These are phyloP conservation scores for Trichoderma breve DNA, from an alignment of 2,329 filamentous ascomycete genomes.

Conservation along the genomic window DNA sequence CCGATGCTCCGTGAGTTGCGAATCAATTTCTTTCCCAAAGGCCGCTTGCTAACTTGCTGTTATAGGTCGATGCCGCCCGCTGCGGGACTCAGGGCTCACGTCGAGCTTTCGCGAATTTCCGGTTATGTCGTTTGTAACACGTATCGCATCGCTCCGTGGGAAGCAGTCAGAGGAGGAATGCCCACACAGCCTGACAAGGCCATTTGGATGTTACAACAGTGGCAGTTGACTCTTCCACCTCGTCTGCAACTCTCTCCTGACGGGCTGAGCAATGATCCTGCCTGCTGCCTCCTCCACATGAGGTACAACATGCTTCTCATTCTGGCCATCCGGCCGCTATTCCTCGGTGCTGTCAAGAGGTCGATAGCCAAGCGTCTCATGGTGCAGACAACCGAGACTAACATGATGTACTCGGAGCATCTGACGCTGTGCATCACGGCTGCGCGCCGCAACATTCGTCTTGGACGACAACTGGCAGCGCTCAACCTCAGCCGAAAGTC, in stretches of 20 bases:
- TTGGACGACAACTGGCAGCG: slow-evolving; percentile 42
- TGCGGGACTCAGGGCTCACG: slow-evolving; percentile 44
- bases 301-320: slow-evolving; percentile 50
- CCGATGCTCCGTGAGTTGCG: slow-evolving; percentile 39
- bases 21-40: not conserved
- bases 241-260: slow-evolving; percentile 38
- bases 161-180: slow-evolving; percentile 26
- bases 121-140: slow-evolving; percentile 49
- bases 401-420: slow-evolving; percentile 27
- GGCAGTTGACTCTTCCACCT: slow-evolving; percentile 39
- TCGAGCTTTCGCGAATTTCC: slow-evolving; percentile 48
- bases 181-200: slow-evolving; percentile 39
- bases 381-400: slow-evolving; percentile 26
- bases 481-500: slow-evolving; percentile 37
- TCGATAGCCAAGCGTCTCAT: slow-evolving; percentile 43
- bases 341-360: slow-evolving; percentile 48
- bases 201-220: slow-evolving; percentile 42
- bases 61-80: slow-evolving; percentile 43
- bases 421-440: slow-evolving; percentile 43
- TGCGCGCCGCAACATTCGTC: slow-evolving; percentile 45
- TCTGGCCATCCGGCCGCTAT: slow-evolving; percentile 47
- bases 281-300: slow-evolving; percentile 49
- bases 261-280: slow-evolving; percentile 40
- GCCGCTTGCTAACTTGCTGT: not conserved
- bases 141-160: slow-evolving; percentile 40